Base-by-base conservation (phyloP, 257 asterid species). In the Jaltomata sinuosa region DNA sequence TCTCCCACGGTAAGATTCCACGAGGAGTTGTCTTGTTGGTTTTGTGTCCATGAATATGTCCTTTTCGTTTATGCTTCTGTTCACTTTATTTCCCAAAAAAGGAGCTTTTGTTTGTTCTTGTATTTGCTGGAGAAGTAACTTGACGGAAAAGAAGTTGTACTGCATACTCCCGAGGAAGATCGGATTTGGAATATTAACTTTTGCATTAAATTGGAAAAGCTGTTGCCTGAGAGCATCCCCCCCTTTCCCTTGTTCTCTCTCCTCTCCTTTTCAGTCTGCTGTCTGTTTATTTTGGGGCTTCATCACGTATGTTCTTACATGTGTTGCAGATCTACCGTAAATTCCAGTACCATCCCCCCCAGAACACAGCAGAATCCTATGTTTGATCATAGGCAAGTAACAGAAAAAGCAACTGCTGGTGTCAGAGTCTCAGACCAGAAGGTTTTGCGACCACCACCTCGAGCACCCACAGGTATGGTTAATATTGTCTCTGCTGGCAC, bases 1-100 rank as follows among this genome's bases (percentile, higher is more conserved):
- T 79, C 96, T 94, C 86, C 99, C 98, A 27, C 89, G 99, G 99
- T 95, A 88, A 57, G 92, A 47, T 55, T 83, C 80, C 54, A 22
- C 45, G 78, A 71, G 54, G 15, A 74, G 45, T 34, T 38, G 55
- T 79, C 62, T 32, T 80, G 49, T 42, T 38, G 49, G 53, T 67
- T 61, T 38, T 72, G 53, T 69, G 19, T 8, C 42, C 47, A 47
- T 67, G 47, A 38, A 27, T 27, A 27, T 14, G 55, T 21, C 36
- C 31, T 52, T 27, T 50, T 31, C 18, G 19, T 42, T 67, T n/a
- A 12, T 83, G 57, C 53, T n/a, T 80, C 71, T 52, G 36, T 52
- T 53, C 59, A 25, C 59, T 74, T 25, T 72, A 40, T 72, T 34
- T 40, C 52, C 34, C 34, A 16, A 45, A 22, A 22, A 42, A 11